phyloP scores from a whole-genome alignment of 805 yeast species.

The Candida pini region DNA sequence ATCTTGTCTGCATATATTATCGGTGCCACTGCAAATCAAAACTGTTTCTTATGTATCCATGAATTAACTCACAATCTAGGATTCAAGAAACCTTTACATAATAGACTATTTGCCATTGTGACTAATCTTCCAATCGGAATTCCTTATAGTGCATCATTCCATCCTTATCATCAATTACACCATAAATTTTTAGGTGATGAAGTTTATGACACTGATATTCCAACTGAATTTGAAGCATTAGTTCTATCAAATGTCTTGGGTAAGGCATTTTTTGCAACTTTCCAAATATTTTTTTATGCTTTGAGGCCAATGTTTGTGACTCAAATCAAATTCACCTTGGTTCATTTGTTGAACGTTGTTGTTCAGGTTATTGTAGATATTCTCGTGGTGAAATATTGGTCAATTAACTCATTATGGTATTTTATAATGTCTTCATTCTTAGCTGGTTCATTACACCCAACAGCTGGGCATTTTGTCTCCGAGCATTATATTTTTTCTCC shows the following conservation, averaged over 20 bases:
- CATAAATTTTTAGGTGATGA: conserved; percentile 89
- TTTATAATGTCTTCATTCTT: conserved; percentile 72
- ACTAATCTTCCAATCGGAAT: conserved; percentile 84
- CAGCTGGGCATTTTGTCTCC: conserved; percentile 94
- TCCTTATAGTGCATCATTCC: conserved; percentile 84
- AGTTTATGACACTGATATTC: conserved; percentile 79
- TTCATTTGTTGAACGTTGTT: conserved; percentile 65
- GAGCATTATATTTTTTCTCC: conserved; percentile 81
- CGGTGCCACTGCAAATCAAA: conserved; percentile 85
- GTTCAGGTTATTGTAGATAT: conserved; percentile 57
- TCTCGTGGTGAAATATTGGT: conserved; percentile 55
- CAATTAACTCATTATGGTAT: conserved; percentile 58
- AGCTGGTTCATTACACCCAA: conserved; percentile 90
- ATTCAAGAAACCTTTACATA: conserved; percentile 71
- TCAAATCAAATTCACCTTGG: conserved; percentile 62
- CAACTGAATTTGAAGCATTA: conserved; percentile 72
- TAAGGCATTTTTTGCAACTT: conserved; percentile 85
- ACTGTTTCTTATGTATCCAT: conserved; percentile 80
- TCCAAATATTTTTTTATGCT: conserved; percentile 85
- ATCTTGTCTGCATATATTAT: conserved; percentile 63
- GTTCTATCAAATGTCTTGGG: conserved; percentile 74
- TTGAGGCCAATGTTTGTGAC: conserved; percentile 85
- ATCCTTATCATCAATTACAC: conserved; percentile 87
- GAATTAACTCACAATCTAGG: conserved; percentile 82
- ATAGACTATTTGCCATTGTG: conserved; percentile 70